Evolutionary conservation across 2,329 filamentous ascomycete genomes (phyloP).

Genomic region (Stagonosporopsis cucurbitacearum): DNA sequence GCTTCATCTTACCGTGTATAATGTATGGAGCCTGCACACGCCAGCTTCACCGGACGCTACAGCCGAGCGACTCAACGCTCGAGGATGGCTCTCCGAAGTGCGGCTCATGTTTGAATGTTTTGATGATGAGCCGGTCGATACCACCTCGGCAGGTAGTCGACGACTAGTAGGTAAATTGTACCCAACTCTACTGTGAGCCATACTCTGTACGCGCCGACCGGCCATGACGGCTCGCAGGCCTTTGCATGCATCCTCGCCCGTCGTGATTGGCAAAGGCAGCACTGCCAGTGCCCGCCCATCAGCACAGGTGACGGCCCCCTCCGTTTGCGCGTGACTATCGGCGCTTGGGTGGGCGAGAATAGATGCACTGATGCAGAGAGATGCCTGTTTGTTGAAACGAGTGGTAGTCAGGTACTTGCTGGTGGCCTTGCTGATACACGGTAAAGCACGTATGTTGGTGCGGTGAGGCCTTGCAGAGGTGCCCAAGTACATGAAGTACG

Average conservation of each 20-base stretch:
- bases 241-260: conserved; percentile 8
- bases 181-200: too few species aligned
- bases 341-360: conserved; percentile 13
- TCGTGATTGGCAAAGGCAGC: conserved; percentile 6
- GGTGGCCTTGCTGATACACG: neutral
- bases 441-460: neutral
- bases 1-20: neutral
- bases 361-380: conserved; percentile 12
- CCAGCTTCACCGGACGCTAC: neutral
- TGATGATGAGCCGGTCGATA: conserved; percentile 1
- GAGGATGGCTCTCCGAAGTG: conserved; percentile 2
- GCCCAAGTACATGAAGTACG: neutral
- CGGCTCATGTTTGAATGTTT: neutral
- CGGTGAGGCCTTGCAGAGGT: neutral
- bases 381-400: neutral
- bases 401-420: neutral
- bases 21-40: neutral
- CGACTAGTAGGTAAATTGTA: conserved; percentile 2
- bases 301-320: conserved; percentile 11
- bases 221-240: conserved; percentile 9
- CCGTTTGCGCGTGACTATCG: conserved; percentile 11
- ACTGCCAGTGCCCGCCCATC: neutral
- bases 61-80: neutral
- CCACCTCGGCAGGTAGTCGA: conserved; percentile 6
- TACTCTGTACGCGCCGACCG: conserved; percentile 18